Evolutionary conservation across 2,329 filamentous ascomycete species (phyloP).

Genomic region (Akanthomyces muscarius): DNA sequence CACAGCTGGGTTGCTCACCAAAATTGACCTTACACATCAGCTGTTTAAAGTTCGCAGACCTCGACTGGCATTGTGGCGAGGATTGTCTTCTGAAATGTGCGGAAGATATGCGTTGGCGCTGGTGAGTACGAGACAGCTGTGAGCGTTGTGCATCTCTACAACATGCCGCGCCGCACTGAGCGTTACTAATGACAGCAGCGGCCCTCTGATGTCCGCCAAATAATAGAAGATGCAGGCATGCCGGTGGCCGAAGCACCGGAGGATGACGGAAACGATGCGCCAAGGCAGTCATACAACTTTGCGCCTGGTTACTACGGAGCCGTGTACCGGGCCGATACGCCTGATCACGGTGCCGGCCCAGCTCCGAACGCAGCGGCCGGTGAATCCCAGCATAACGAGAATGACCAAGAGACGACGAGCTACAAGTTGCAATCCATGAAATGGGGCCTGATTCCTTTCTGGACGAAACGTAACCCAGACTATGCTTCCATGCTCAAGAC

Average conservation of each 20-base stretch:
- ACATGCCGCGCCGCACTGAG: background rate
- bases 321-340: conserved; percentile 75
- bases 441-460: conserved; percentile 92
- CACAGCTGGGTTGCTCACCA: no score
- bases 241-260: conserved; percentile 65
- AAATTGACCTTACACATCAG: background rate
- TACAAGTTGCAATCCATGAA: conserved; percentile 92
- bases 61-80: background rate
- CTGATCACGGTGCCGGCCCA: conserved; percentile 54
- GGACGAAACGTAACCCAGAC: conserved; percentile 80
- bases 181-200: conserved; percentile 46
- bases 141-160: background rate
- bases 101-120: conserved; percentile 62
- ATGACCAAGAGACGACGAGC: conserved; percentile 28
- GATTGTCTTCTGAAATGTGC: conserved; percentile 49
- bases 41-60: background rate
- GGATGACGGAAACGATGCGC: conserved; percentile 58
- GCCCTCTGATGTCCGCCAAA: conserved; percentile 68
- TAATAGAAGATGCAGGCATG: conserved; percentile 72
- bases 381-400: background rate
- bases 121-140: conserved; percentile 27
- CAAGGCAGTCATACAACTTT: conserved; percentile 84
- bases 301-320: conserved; percentile 81
- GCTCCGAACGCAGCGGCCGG: conserved; percentile 23
- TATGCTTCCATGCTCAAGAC: conserved; percentile 77